These are phyloP conservation scores for Albugo laibachii DNA, from an alignment of 352 stramenopile genomes.

Conservation along the genomic window DNA sequence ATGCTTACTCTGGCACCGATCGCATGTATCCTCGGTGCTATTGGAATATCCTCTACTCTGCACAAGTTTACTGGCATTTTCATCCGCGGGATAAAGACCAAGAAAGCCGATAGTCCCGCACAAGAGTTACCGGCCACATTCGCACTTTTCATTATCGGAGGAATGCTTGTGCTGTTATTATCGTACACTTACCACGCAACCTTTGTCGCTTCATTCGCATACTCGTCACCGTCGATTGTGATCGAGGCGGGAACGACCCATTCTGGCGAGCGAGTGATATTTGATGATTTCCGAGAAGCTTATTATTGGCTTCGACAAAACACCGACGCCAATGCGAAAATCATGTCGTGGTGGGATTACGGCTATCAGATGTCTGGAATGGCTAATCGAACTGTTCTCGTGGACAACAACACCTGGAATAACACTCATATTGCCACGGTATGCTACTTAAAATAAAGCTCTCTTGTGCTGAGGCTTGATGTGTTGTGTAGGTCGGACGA, in stretches of 20 bases:
- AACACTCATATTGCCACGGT: conserved; percentile 93
- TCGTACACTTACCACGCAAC: conserved; percentile 79
- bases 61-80: conserved; percentile 65
- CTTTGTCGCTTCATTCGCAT: conserved; percentile 81
- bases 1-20: conserved; percentile 85
- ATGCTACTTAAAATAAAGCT: conserved; percentile 56
- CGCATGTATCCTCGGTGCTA: conserved; percentile 79
- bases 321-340: conserved; percentile 71
- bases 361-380: conserved; percentile 86
- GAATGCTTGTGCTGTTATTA: conserved; percentile 47
- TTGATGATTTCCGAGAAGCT: conserved; percentile 96
- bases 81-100: conserved; percentile 26
- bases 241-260: conserved; percentile 63
- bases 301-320: conserved; percentile 83
- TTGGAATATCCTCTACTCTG: conserved; percentile 62
- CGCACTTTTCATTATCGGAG: conserved; percentile 28
- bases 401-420: conserved; percentile 96
- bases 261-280: conserved; percentile 68
- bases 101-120: conserved; percentile 26
- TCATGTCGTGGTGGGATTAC: conserved; percentile 85
- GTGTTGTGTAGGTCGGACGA: conserved; percentile 24
- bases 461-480: conserved; percentile 71
- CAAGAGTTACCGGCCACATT: conserved; percentile 44
- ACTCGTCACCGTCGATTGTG: conserved; percentile 84
- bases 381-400: conserved; percentile 73